Evolutionary conservation across 306 rosid genomes (phyloP).

Genomic region (Cucurbita moschata): DNA sequence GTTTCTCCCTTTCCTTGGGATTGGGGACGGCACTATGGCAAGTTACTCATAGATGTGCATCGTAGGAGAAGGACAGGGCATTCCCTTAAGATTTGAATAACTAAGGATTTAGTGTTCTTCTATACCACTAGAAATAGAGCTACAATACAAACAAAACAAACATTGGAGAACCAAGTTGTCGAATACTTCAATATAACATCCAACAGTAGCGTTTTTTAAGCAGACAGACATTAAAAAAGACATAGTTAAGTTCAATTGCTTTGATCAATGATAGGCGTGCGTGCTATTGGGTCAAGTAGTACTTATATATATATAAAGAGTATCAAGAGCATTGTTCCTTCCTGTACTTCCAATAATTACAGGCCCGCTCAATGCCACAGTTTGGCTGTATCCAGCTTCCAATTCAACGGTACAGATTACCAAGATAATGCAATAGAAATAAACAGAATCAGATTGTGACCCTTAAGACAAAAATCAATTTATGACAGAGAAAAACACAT

Average conservation of each 20-base stretch:
- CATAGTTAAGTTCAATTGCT: neutral
- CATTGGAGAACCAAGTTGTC: neutral
- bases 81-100: neutral
- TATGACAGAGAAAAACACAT: neutral
- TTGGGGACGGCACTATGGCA: neutral
- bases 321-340: neutral
- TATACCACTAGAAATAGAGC: neutral
- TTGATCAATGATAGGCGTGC: neutral
- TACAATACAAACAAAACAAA: neutral
- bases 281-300: neutral
- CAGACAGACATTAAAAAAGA: too few relatives aligned
- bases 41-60: neutral
- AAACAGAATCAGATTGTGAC: neutral
- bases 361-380: neutral
- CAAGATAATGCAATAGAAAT: neutral
- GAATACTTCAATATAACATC: neutral
- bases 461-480: neutral
- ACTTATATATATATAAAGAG: neutral
- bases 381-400: neutral
- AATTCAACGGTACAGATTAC: neutral
- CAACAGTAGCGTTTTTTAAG: neutral
- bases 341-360: neutral
- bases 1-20: neutral
- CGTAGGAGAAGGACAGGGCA: neutral
- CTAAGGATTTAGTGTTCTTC: neutral